These are phyloP conservation scores for Nakazawaea sp. DNA, from an alignment of 805 yeast genomes.

Conservation along the genomic window DNA sequence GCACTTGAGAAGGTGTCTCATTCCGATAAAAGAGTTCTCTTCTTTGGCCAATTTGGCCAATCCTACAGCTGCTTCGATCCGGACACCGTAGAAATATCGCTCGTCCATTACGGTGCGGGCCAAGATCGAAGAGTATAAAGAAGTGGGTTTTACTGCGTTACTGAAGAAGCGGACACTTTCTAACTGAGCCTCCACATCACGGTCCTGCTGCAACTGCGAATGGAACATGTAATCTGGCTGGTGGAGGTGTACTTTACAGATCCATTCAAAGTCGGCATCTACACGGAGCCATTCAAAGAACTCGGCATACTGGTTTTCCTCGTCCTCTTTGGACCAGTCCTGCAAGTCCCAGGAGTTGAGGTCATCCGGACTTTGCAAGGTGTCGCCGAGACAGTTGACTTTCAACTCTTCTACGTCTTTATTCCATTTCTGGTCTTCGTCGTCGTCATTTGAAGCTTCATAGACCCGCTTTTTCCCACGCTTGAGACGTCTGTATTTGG, in stretches of 20 bases:
- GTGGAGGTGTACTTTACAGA: constrained; percentile 68
- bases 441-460: constrained; percentile 38
- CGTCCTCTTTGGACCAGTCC: constrained; percentile 67
- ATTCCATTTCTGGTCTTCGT: constrained; percentile 20
- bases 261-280: constrained; percentile 98
- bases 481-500: constrained; percentile 80
- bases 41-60: constrained; percentile 61
- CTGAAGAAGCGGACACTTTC: constrained; percentile 77
- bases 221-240: constrained; percentile 95
- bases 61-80: constrained; percentile 82
- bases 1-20: constrained; percentile 62
- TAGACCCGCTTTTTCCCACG: constrained; percentile 37
- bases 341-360: constrained; percentile 63
- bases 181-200: constrained; percentile 93
- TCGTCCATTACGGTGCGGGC: constrained; percentile 76
- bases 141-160: constrained; percentile 46
- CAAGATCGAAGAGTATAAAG: constrained; percentile 68
- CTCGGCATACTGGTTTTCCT: constrained; percentile 62
- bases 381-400: constrained; percentile 64
- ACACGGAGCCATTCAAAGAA: constrained; percentile 97
- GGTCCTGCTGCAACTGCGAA: constrained; percentile 87
- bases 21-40: constrained; percentile 62
- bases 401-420: constrained; percentile 19
- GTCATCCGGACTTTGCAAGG: constrained; percentile 55
- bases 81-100: constrained; percentile 81